phyloP scores from a whole-genome alignment of 345 rosid genomes.

The Pistacia atlantica region DNA sequence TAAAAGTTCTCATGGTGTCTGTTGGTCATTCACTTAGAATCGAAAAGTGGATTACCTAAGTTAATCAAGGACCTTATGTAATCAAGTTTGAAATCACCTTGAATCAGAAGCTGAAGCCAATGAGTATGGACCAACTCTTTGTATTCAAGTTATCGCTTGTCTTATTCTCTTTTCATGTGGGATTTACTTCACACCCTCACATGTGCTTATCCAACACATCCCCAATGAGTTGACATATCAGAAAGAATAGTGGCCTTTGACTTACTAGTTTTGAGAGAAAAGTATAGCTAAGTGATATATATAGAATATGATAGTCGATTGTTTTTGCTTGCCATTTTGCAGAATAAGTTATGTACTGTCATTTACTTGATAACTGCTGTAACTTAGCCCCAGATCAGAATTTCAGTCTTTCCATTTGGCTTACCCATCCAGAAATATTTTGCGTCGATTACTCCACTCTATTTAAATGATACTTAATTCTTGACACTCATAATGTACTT shows the following conservation, averaged over 20 bases:
- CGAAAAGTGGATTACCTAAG: background rate
- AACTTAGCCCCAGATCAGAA: background rate
- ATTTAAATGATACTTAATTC: background rate
- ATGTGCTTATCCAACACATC: background rate
- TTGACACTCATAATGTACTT: slow-evolving; percentile 14
- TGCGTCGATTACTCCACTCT: background rate
- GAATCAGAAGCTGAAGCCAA: slow-evolving; percentile 1
- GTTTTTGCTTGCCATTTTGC: background rate
- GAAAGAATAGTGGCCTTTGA: background rate
- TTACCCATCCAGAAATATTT: background rate
- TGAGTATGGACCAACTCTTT: background rate
- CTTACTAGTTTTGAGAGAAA: no score
- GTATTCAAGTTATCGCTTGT: background rate
- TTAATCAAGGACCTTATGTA: background rate
- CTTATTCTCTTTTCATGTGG: background rate
- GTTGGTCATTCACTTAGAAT: background rate
- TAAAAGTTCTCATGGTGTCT: background rate
- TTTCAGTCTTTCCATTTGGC: slow-evolving; percentile 1
- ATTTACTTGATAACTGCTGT: background rate
- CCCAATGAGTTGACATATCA: background rate
- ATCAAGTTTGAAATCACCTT: background rate
- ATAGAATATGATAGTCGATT: background rate
- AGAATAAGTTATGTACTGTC: background rate
- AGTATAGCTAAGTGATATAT: no score
- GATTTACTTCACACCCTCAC: background rate